Conservation (phyloP, 2,329 filamentous ascomycete species). For the Pseudogymnoascus sp. region DNA sequence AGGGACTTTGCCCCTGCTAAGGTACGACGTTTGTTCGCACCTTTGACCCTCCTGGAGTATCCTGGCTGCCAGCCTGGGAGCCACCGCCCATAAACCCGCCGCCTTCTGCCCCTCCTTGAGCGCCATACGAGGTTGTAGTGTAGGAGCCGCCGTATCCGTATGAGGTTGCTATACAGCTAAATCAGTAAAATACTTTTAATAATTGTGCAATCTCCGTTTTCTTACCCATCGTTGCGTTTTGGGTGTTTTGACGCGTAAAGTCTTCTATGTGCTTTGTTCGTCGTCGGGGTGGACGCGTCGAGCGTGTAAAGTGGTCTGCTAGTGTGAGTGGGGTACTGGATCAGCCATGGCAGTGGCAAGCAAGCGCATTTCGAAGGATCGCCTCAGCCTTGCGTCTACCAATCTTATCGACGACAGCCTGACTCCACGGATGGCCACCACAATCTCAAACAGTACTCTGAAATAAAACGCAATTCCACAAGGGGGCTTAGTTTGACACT, state of each 20-base stretch:
- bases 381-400: conserved; percentile 2
- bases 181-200: not conserved
- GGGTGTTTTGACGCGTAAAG: conserved; percentile 1
- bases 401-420: conserved; percentile 4
- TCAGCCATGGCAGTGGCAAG: not conserved
- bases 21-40: conserved; percentile 21
- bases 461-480: not conserved
- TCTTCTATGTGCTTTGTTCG: conserved; percentile 1
- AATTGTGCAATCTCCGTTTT: not conserved
- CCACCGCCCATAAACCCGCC: conserved; percentile 54
- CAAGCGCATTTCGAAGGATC: not conserved
- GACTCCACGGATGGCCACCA: not conserved
- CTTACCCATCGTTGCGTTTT: conserved; percentile 16
- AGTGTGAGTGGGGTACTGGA: not conserved
- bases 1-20: conserved; percentile 12
- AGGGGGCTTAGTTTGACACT: not conserved
- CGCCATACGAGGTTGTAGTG: conserved; percentile 32
- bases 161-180: conserved; percentile 17
- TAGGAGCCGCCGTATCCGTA: conserved; percentile 25
- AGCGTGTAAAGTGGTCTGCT: conserved; percentile 15
- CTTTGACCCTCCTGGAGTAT: conserved; percentile 36
- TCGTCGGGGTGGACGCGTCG: conserved; percentile 13
- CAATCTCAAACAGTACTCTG: not conserved
- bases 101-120: conserved; percentile 48
- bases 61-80: conserved; percentile 51